Base-by-base conservation (phyloP, 1,139 yeast genomes). In the Pichia sp. region DNA sequence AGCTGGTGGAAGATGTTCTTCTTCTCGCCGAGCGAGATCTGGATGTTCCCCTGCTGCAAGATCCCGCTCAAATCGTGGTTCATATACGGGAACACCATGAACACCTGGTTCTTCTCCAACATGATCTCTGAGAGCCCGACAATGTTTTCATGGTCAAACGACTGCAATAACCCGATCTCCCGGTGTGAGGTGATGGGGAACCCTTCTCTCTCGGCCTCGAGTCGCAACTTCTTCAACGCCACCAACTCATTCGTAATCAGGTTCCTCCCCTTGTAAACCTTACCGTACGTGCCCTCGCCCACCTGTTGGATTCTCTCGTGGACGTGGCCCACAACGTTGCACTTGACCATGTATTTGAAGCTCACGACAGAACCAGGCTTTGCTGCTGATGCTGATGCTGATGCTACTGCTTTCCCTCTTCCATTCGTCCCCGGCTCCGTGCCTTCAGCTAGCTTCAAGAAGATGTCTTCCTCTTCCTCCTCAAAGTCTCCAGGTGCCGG, bases 141-240 rank as follows among this genome's bases (percentile, higher is more conserved):
- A 33, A 91, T 81, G 67, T 92, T 90, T 17, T 78, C 80, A 68
- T 93, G 97, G 59, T 87, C 81, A 64, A 92, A 83, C n/a, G 92
- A 81, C 69, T 93, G 98, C 48, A 93, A 74, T 27, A 93, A 73
- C 61, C 91, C 85, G 58, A 92, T 90, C 71, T 93, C 99, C 62
- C 99, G 78, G 65, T 92, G 83, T 0, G 98, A 96, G 0, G 99
- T 93, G 27, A 93, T 88, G 1, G 99, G 99, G 71, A 93, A 90
- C 0, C 98, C 98, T 67, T 93, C 99, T 51, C 91, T 76, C 69
- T 93, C 98, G 8, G 84, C 73, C 67, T 93, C 98, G 67, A 93
- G 76, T 58, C 98, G 73, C 49, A 93, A 75, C 63, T 85, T 80
- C 67, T 93, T 93, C 65, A 93, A 74, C 1, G 99, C 99, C 30